Conservation (phyloP, 2,329 filamentous ascomycete genomes). For the Metarhizium album region DNA sequence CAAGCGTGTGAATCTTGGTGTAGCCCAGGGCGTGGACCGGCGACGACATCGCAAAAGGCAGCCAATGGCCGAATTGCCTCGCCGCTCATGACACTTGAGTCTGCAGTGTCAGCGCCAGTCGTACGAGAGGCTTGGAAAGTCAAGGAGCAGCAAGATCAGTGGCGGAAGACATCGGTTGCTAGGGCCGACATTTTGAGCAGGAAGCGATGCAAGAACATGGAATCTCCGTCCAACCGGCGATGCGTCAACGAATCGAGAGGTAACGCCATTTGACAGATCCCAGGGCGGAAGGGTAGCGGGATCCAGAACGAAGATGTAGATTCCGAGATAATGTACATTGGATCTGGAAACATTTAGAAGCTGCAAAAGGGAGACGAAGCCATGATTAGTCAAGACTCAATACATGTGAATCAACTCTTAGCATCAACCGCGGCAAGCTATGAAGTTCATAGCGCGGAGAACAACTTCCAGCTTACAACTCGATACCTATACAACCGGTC, state of each 20-base stretch:
- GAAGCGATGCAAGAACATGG: conserved; percentile 43
- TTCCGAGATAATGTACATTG: no score
- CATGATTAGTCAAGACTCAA: no score
- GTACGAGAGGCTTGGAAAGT: conserved; percentile 58
- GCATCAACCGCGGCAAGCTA: no score
- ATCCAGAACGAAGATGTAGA: neutral
- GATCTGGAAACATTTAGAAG: no score
- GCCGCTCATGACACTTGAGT: conserved; percentile 17
- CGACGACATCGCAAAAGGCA: conserved; percentile 50
- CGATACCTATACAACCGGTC: no score
- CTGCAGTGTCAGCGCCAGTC: conserved; percentile 51
- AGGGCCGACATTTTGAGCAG: conserved; percentile 16
- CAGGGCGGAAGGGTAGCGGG: neutral
- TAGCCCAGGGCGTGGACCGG: conserved; percentile 54
- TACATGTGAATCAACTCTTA: no score
- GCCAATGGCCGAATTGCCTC: conserved; percentile 37
- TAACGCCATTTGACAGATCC: conserved; percentile 39
- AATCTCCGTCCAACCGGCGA: conserved; percentile 44
- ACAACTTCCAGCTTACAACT: no score
- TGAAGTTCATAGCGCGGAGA: no score
- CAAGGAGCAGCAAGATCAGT: conserved; percentile 52
- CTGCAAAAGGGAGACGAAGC: neutral
- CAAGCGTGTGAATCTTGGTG: conserved; percentile 42
- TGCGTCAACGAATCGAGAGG: conserved; percentile 41
- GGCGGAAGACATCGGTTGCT: conserved; percentile 24